These are phyloP conservation scores for Sophora flavescens DNA, from an alignment of 306 rosid genomes.

Conservation along the genomic window DNA sequence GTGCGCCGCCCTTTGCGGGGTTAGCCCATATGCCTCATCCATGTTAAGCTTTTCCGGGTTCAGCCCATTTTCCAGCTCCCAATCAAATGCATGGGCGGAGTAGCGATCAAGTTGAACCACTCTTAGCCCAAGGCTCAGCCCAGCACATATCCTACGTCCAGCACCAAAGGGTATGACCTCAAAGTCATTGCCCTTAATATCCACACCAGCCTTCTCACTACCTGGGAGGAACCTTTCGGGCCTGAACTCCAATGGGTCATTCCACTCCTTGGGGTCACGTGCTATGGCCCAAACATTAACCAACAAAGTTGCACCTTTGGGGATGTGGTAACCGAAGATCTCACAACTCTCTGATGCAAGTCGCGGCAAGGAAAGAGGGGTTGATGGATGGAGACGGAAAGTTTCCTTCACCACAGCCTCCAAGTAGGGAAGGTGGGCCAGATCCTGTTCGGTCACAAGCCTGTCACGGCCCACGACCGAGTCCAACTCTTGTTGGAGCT, in stretches of 20 bases:
- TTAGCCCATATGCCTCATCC: constrained; percentile 83
- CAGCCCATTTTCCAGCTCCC: constrained; percentile 63
- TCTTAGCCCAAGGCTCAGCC: constrained; percentile 70
- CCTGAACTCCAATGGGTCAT: constrained; percentile 61
- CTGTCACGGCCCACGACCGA: constrained; percentile 63
- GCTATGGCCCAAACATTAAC: constrained; percentile 87
- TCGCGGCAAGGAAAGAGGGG: constrained; percentile 86
- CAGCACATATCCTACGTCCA: constrained; percentile 82
- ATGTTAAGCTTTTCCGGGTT: constrained; percentile 59
- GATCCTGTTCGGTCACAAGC: constrained; percentile 60
- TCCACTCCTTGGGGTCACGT: constrained; percentile 75
- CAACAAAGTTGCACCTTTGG: constrained; percentile 74
- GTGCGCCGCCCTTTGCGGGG: constrained; percentile 70
- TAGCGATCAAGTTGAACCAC: constrained; percentile 63
- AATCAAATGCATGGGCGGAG: constrained; percentile 67
- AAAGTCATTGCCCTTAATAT: constrained; percentile 72
- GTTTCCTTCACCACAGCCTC: constrained; percentile 87
- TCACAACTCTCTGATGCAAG: constrained; percentile 61
- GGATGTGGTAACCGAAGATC: constrained; percentile 68
- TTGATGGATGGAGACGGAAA: constrained; percentile 86
- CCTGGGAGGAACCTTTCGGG: constrained; percentile 78
- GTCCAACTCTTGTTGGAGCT: constrained; percentile 69
- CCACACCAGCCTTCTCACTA: constrained; percentile 66
- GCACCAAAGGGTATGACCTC: constrained; percentile 87
- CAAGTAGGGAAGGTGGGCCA: constrained; percentile 62